Base-by-base conservation (phyloP, 257 asterid genomes). In the Solanum virginianum region DNA sequence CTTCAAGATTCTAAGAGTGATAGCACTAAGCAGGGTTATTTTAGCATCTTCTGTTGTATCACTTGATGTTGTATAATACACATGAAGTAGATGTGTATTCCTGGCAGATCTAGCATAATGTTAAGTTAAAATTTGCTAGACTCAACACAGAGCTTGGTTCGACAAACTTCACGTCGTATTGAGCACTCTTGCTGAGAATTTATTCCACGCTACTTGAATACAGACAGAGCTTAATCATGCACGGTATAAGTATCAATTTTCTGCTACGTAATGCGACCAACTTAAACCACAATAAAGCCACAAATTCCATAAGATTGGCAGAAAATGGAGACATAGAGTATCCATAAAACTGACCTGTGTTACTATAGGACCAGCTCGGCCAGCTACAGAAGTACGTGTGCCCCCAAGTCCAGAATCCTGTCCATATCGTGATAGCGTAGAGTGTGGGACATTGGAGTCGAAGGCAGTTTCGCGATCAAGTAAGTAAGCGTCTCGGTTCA, bases 351-450 rank as follows among this genome's bases (percentile, higher is more conserved):
- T 86, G 72, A 95, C 99, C 99, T 94, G 95, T 62, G 99, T 95
- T 24, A 95, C 94, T 69, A 95, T 75, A 51, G 96, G 98, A 75
- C 91, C 93, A 84, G 93, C 10, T 83, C 92, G 95, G 63, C 90
- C 91, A 68, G 88, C 69, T 54, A 88, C 85, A 51, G 95, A 91
- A 83, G 93, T 59, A 84, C 89, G 94, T 82, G 87, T 83, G 71
- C 93, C 94, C 10, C 87, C 74, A 68, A 89, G 89, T 82, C 92
- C 92, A 87, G 91, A 92, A 84, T 90, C 98, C 85, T 92, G 88
- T 82, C 93, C 94, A 89, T 90, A 92, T 53, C 90, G 60, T 17
- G 94, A 90, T 80, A 89, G 89, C 81, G 95, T 89, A 45, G 97
- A 82, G 56, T 43, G 69, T 9, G 24, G 88, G 70, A 41, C 83